A percentile compares a stretch with the other conserved stretches of the same genome.
Evolutionary conservation across 164 flowering plant genomes (phyloP).

Genomic region (Sextonia rubra): DNA sequence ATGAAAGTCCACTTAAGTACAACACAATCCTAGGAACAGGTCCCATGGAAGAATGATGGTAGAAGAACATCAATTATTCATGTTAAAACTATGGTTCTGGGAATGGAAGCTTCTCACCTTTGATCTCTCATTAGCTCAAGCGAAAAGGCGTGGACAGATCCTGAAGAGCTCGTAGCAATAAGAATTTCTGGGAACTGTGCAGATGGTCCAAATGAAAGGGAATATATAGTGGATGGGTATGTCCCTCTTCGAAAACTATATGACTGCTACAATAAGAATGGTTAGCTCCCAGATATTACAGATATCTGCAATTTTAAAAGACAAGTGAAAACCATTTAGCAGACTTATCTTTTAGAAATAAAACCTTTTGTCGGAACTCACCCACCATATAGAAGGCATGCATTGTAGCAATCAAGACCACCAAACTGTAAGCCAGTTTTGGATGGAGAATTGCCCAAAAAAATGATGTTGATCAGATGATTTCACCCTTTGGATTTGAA

Average conservation of each 20-base stretch:
- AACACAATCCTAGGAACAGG: not conserved
- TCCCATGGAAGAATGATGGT: not conserved
- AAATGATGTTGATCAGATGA: not conserved
- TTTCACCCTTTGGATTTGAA: not conserved
- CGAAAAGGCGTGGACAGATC: slow-evolving; percentile 75
- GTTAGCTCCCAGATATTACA: slow-evolving; percentile 8
- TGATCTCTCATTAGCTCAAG: slow-evolving; percentile 48
- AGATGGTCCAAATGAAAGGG: slow-evolving; percentile 82
- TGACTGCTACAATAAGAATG: slow-evolving; percentile 44
- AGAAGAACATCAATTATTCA: not conserved
- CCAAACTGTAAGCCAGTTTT: not conserved
- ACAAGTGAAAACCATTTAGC: not conserved
- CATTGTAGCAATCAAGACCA: not conserved
- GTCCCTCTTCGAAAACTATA: slow-evolving; percentile 91
- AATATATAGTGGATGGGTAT: slow-evolving; percentile 81
- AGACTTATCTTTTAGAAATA: not conserved
- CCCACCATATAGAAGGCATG: not conserved
- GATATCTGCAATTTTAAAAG: slow-evolving; percentile 6
- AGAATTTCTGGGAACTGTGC: slow-evolving; percentile 71
- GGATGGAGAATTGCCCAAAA: not conserved
- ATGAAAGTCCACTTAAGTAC: not conserved
- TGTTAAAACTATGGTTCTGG: not conserved
- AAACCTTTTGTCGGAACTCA: not conserved
- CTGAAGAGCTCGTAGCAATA: slow-evolving; percentile 80
- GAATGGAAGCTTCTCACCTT: slow-evolving; percentile 40